phyloP scores from a whole-genome alignment of 768 basidiomycete species.

The Favolaschia claudopus region DNA sequence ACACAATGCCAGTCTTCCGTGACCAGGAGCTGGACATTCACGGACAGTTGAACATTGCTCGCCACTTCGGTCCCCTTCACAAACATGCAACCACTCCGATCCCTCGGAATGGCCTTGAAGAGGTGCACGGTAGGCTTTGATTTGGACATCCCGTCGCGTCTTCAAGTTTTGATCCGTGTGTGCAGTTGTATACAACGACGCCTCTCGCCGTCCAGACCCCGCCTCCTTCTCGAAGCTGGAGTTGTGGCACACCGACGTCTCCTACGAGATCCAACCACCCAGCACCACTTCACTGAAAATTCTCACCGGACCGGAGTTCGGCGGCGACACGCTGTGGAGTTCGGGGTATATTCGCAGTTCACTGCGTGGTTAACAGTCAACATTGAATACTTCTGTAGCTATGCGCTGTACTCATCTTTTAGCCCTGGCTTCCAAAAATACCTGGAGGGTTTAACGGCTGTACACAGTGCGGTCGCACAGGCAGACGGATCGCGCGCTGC shows the following conservation, averaged over 20 bases:
- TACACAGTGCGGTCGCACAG: constrained; percentile 82
- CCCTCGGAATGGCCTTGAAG: constrained; percentile 76
- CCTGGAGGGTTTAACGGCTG: constrained; percentile 73
- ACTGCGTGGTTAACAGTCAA: background rate
- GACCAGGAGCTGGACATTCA: constrained; percentile 76
- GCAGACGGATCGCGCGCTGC: constrained; percentile 77
- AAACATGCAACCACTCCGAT: constrained; percentile 86
- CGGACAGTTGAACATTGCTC: constrained; percentile 75
- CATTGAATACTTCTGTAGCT: constrained; percentile 49
- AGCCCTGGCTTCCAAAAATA: constrained; percentile 80
- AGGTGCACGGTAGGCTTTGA: constrained; percentile 67
- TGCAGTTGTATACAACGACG: constrained; percentile 75
- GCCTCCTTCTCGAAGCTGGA: constrained; percentile 76
- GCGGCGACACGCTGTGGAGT: constrained; percentile 85
- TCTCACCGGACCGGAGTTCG: constrained; percentile 71
- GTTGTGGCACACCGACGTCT: constrained; percentile 85
- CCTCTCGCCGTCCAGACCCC: constrained; percentile 66
- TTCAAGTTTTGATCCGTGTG: constrained; percentile 9
- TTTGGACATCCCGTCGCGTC: background rate
- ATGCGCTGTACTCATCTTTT: constrained; percentile 84
- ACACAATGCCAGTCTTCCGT: constrained; percentile 62
- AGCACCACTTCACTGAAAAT: constrained; percentile 80
- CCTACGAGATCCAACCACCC: constrained; percentile 86
- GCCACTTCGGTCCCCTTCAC: constrained; percentile 78
- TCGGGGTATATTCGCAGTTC: constrained; percentile 58